Conservation (phyloP, 352 stramenopile species). For the Globisporangium irregulare region DNA sequence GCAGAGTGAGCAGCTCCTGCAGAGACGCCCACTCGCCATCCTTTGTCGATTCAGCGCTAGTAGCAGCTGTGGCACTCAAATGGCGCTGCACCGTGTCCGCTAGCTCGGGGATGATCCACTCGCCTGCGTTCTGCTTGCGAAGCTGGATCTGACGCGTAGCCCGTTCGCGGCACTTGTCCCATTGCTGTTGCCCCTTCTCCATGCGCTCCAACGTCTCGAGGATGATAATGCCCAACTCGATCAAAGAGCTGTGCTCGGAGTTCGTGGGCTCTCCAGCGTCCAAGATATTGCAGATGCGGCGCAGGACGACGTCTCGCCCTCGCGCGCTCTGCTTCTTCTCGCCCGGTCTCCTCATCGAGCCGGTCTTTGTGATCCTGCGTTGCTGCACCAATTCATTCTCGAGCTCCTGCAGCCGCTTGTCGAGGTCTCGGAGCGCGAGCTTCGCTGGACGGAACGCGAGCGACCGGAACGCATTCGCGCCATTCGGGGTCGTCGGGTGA, state of each 20-base stretch:
- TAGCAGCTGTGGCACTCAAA: slow-evolving; percentile 14
- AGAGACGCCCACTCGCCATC: slow-evolving; percentile 32
- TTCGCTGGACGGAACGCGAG: slow-evolving; percentile 62
- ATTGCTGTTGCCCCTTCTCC: slow-evolving; percentile 41
- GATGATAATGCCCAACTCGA: slow-evolving; percentile 72
- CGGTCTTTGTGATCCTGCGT: slow-evolving; percentile 42
- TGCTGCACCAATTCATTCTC: slow-evolving; percentile 52
- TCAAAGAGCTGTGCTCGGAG: slow-evolving; percentile 47
- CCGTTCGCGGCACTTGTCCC: slow-evolving; percentile 54
- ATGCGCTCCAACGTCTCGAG: slow-evolving; percentile 77
- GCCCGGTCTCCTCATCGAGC: slow-evolving; percentile 36
- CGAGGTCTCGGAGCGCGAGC: slow-evolving; percentile 63
- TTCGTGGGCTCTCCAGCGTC: slow-evolving; percentile 59
- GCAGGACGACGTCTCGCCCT: slow-evolving; percentile 68
- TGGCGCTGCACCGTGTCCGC: slow-evolving; percentile 61
- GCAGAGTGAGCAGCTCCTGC: slow-evolving; percentile 46
- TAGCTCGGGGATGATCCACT: slow-evolving; percentile 75
- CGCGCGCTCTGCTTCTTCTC: slow-evolving; percentile 45
- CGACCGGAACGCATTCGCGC: slow-evolving; percentile 58
- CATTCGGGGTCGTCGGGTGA: slow-evolving; percentile 41
- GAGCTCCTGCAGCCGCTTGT: slow-evolving; percentile 60
- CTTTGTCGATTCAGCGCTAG: not conserved
- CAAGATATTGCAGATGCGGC: slow-evolving; percentile 64
- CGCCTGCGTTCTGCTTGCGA: slow-evolving; percentile 34
- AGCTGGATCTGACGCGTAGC: slow-evolving; percentile 49